These are phyloP conservation scores for Mucor ambiguus DNA, from an alignment of 371 early-diverging fungal genomes.

Conservation along the genomic window DNA sequence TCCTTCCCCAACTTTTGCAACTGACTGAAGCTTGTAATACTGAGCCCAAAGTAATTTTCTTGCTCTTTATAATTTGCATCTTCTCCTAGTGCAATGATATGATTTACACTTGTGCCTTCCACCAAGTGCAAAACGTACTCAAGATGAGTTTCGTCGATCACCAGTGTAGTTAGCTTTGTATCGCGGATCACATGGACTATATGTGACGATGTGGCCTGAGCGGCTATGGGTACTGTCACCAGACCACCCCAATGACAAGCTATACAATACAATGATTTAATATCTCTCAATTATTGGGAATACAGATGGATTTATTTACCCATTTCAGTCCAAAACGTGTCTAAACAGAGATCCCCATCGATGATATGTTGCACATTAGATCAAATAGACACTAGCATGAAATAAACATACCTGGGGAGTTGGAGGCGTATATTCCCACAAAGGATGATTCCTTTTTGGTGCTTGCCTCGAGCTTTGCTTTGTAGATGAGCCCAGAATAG, in stretches of 20 bases:
- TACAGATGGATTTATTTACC: background rate
- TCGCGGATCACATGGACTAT: constrained; percentile 18
- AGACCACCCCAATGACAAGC: constrained; percentile 28
- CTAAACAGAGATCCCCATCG: background rate
- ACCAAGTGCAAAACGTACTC: constrained; percentile 18
- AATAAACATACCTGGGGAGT: constrained; percentile 37
- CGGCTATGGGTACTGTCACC: constrained; percentile 35
- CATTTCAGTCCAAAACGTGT: constrained; percentile 18
- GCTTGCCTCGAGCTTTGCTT: constrained; percentile 31
- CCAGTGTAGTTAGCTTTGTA: constrained; percentile 23
- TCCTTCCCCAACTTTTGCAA: background rate
- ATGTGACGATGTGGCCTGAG: constrained; percentile 24
- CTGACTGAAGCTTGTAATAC: background rate
- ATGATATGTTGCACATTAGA: background rate
- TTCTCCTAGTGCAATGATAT: constrained; percentile 24
- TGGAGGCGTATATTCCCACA: constrained; percentile 45
- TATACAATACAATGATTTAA: background rate
- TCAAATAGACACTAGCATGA: background rate
- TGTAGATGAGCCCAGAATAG: constrained; percentile 8
- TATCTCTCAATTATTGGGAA: constrained; percentile 2
- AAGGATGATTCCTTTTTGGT: constrained; percentile 29
- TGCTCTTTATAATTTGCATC: background rate
- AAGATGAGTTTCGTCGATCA: constrained; percentile 20
- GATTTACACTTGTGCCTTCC: constrained; percentile 19
- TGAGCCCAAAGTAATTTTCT: background rate